phyloP scores from a whole-genome alignment of 495 filamentous ascomycete genomes.

The Daldinia caldariorum region DNA sequence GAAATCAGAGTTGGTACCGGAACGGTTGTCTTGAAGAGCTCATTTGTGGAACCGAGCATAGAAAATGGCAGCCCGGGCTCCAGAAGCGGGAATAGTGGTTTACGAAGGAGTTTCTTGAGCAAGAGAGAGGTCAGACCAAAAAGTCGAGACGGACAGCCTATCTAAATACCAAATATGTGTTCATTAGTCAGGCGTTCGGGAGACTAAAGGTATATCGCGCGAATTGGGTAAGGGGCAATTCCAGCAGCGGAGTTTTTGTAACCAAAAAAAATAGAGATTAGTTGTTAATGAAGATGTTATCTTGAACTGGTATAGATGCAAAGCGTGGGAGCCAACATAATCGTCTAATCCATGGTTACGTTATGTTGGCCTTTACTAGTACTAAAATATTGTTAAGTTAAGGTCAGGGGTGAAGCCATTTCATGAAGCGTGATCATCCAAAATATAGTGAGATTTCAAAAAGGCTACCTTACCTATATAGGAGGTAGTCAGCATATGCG shows the following conservation, averaged over 20 bases:
- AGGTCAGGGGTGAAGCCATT: background rate
- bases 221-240: slow-evolving; percentile 16
- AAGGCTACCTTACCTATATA: too few species aligned
- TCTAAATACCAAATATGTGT: slow-evolving; percentile 19
- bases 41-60: slow-evolving; percentile 56
- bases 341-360: background rate
- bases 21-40: slow-evolving; percentile 70
- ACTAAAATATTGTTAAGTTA: background rate
- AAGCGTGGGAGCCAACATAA: background rate
- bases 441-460: too few species aligned
- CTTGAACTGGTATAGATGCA: background rate
- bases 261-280: slow-evolving; percentile 36
- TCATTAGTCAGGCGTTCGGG: slow-evolving; percentile 19
- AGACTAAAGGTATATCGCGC: slow-evolving; percentile 17
- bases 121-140: slow-evolving; percentile 52
- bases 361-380: background rate
- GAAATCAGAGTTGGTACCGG: slow-evolving; percentile 74
- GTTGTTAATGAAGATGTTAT: slow-evolving; percentile 27
- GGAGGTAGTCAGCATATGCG: background rate
- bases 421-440: background rate
- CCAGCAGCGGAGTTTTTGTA: slow-evolving; percentile 21
- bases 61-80: slow-evolving; percentile 42
- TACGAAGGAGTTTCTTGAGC: slow-evolving; percentile 61
- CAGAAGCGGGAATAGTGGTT: slow-evolving; percentile 55
- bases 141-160: slow-evolving; percentile 52